These are phyloP conservation scores for Asclepias syriaca DNA, from an alignment of 257 asterid species.

Conservation along the genomic window DNA sequence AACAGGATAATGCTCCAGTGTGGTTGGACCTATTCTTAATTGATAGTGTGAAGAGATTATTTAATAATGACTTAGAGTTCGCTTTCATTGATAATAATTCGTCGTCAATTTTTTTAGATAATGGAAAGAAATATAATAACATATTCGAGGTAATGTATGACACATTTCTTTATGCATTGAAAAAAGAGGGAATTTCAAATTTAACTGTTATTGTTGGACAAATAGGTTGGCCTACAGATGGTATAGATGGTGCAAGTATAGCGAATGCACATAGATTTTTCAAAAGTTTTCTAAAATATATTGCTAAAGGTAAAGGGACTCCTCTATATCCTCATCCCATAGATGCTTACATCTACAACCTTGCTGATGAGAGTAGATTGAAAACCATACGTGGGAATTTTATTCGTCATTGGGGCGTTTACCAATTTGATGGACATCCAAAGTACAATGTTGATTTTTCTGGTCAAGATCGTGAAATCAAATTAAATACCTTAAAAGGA, in stretches of 20 bases:
- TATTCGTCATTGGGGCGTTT: slow-evolving; percentile 74
- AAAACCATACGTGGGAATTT: slow-evolving; percentile 43
- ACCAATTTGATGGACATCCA: slow-evolving; percentile 57
- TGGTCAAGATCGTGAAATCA: slow-evolving; percentile 28
- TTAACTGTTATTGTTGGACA: slow-evolving; percentile 49
- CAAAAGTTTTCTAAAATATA: slow-evolving; percentile 46
- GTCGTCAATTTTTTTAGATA: slow-evolving; percentile 31
- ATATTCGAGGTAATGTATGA: slow-evolving; percentile 65
- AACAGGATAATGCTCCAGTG: slow-evolving; percentile 49
- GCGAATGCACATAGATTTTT: slow-evolving; percentile 46
- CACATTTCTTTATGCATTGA: slow-evolving; percentile 42
- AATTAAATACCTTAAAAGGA: slow-evolving; percentile 41
- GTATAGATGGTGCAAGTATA: too few relatives aligned
- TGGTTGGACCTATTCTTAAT: slow-evolving; percentile 34
- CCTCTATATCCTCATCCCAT: slow-evolving; percentile 43
- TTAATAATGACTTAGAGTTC: slow-evolving; percentile 39
- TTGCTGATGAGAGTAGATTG: slow-evolving; percentile 57
- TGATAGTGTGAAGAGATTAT: too few relatives aligned
- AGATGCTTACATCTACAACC: slow-evolving; percentile 51
- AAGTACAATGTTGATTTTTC: slow-evolving; percentile 51
- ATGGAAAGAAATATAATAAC: slow-evolving; percentile 34
- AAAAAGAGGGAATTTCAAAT: slow-evolving; percentile 25
- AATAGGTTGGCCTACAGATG: slow-evolving; percentile 89
- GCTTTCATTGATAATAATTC: slow-evolving; percentile 63
- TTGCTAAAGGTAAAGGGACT: slow-evolving; percentile 46